A percentile compares a stretch with the other conserved stretches of the same genome.
phyloP scores from a whole-genome alignment of 345 rosid species.

The Camelina hispida region DNA sequence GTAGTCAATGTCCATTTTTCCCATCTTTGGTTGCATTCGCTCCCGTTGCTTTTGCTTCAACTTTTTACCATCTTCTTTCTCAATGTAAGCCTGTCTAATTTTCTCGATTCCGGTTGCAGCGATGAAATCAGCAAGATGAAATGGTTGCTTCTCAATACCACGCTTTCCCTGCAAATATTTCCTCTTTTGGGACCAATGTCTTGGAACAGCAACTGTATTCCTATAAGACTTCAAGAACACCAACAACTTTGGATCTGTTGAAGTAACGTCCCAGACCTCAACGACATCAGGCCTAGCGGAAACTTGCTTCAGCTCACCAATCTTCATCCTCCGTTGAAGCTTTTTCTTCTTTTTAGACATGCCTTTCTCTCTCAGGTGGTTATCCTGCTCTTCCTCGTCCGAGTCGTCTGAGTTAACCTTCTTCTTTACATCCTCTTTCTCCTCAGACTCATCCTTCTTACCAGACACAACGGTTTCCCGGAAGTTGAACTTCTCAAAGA shows the following conservation, averaged over 20 bases:
- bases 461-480: slow-evolving; percentile 54
- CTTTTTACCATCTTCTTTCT: slow-evolving; percentile 94
- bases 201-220: slow-evolving; percentile 97
- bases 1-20: slow-evolving; percentile 99
- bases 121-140: slow-evolving; percentile 99
- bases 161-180: slow-evolving; percentile 99
- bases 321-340: slow-evolving; percentile 93
- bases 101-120: slow-evolving; percentile 99
- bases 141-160: slow-evolving; percentile 98
- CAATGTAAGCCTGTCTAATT: slow-evolving; percentile 99
- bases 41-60: slow-evolving; percentile 99
- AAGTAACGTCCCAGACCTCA: slow-evolving; percentile 99
- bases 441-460: slow-evolving; percentile 64
- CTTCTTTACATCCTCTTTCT: slow-evolving; percentile 66
- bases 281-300: slow-evolving; percentile 99
- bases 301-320: slow-evolving; percentile 90
- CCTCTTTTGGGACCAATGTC: slow-evolving; percentile 99
- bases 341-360: slow-evolving; percentile 84
- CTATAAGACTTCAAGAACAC: slow-evolving; percentile 91
- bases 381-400: slow-evolving; percentile 77
- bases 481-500: slow-evolving; percentile 85
- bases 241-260: slow-evolving; percentile 95
- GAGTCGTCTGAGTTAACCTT: slow-evolving; percentile 74
- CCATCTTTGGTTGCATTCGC: slow-evolving; percentile 99
- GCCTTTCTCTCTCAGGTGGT: slow-evolving; percentile 75